Evolutionary conservation across 805 yeast genomes (phyloP).

Genomic region (Candida verbasci): DNA sequence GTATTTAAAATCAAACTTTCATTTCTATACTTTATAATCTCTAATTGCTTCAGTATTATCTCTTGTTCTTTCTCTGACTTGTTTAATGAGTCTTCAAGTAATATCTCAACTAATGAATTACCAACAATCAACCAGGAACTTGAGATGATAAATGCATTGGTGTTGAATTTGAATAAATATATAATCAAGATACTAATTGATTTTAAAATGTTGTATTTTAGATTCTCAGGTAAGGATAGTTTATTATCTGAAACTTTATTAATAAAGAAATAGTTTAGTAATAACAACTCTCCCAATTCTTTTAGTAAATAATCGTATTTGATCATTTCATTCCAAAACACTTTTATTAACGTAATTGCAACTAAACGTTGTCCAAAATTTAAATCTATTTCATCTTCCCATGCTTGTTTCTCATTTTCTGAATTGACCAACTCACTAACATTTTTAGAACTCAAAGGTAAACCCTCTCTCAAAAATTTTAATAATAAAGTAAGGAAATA

Average conservation of each 20-base stretch:
- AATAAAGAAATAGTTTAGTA: constrained; percentile 43
- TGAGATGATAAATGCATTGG: constrained; percentile 63
- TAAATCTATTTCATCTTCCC: constrained; percentile 17
- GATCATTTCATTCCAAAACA: constrained; percentile 70
- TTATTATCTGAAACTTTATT: constrained; percentile 19
- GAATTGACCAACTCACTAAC: constrained; percentile 16
- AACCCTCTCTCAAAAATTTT: constrained; percentile 40
- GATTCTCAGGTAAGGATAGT: constrained; percentile 11
- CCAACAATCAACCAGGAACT: constrained; percentile 56
- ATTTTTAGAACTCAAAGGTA: constrained; percentile 25
- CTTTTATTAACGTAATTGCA: constrained; percentile 46
- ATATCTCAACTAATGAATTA: constrained; percentile 40
- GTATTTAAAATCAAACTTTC: constrained; percentile 62
- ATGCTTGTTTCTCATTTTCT: constrained; percentile 3
- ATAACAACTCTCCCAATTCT: constrained; percentile 57
- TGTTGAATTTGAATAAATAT: constrained; percentile 44
- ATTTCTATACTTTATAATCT: constrained; percentile 60
- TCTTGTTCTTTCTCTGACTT: constrained; percentile 22
- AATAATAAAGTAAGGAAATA: constrained; percentile 63
- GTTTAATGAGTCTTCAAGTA: constrained; percentile 15
- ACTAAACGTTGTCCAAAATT: constrained; percentile 34
- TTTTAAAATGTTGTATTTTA: constrained; percentile 24
- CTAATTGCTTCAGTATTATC: constrained; percentile 44
- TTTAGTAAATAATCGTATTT: constrained; percentile 55
- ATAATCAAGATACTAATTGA: constrained; percentile 26